A percentile compares a stretch with the other conserved stretches of the same genome.
phyloP scores from a whole-genome alignment of 306 rosid genomes.

The Lathyrus oleraceus region DNA sequence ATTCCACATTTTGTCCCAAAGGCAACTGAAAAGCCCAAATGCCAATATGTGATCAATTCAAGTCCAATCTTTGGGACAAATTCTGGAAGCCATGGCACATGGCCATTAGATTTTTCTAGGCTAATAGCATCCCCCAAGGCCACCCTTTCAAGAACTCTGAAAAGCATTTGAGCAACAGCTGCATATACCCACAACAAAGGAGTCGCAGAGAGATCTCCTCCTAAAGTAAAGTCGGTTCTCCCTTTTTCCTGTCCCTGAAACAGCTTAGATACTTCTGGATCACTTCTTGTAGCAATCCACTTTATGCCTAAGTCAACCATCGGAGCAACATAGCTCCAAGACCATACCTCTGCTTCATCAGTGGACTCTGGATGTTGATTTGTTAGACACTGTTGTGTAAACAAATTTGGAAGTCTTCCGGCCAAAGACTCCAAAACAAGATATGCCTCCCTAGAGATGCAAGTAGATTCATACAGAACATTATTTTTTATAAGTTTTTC shows the following conservation, averaged over 20 bases:
- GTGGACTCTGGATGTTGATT: slow-evolving; percentile 39
- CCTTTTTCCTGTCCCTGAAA: slow-evolving; percentile 47
- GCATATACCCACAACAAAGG: slow-evolving; percentile 81
- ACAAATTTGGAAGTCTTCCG: slow-evolving; percentile 70
- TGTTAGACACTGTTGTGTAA: slow-evolving; percentile 52
- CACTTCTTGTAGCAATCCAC: slow-evolving; percentile 74
- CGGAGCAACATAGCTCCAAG: slow-evolving; percentile 90
- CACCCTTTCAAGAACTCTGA: slow-evolving; percentile 67
- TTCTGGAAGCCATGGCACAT: slow-evolving; percentile 88
- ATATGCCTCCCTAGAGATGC: slow-evolving; percentile 74
- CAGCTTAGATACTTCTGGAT: slow-evolving; percentile 53
- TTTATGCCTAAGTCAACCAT: slow-evolving; percentile 80
- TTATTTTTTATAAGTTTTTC: slow-evolving; percentile 56
- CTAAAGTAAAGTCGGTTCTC: slow-evolving; percentile 30
- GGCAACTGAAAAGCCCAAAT: slow-evolving; percentile 47
- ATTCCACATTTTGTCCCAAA: slow-evolving; percentile 36
- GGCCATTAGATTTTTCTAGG: slow-evolving; percentile 42
- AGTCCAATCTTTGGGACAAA: slow-evolving; percentile 90
- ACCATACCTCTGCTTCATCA: slow-evolving; percentile 69
- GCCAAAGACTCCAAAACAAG: slow-evolving; percentile 87
- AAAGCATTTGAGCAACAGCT: slow-evolving; percentile 70
- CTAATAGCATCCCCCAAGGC: slow-evolving; percentile 52
- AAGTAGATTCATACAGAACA: slow-evolving; percentile 62
- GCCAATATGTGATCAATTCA: slow-evolving; percentile 61
- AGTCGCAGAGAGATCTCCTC: slow-evolving; percentile 42